Base-by-base conservation (phyloP, 306 rosid species). In the Biancaea sappan region DNA sequence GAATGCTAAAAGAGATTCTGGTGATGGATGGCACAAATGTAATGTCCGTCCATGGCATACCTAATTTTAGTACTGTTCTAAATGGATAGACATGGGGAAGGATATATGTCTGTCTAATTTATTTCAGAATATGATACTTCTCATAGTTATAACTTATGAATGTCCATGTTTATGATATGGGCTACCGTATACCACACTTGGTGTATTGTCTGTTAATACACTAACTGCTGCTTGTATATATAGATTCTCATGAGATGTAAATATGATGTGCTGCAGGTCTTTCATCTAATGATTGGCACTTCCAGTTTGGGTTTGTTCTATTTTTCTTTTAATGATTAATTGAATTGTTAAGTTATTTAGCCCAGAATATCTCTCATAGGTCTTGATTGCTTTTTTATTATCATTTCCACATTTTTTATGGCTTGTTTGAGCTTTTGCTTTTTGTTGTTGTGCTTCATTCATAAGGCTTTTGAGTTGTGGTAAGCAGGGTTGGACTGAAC, bases 251-350 rank as follows among this genome's bases (percentile, higher is more conserved):
- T 59, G 60, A 75, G 57, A 82, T 73, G 46, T 75, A 72, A 72
- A 63, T 74, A 63, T 77, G 75, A 52, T 65, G 72, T 31, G 40
- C 65, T 87, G 83, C 96, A 94, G 98, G 98, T 94, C 84, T 89
- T 94, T 82, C 98, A 94, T 81, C 69, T 89, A 70, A 80, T 94
- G 91, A 84, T 94, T 89, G 97, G 98, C 76, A 84, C 91, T 82
- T 91, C 98, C 58, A 91, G 88, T 76, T 69, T 81, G 74, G 98
- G 98, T 94, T 74, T 86, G 93, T 80, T 82, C 19, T 58, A 71
- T 73, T 74, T 79, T 79, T 24, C 63, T 54, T 70, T 64, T 74
- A 67, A 48, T 66, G 59, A 52, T 51, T 37, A 63, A 44, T 32
- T 83, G 41, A 67, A 37, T 75, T 62, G 9, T 51, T 26, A 44